phyloP scores from a whole-genome alignment of 2,329 filamentous ascomycete genomes.

The Verticillium dahliae region DNA sequence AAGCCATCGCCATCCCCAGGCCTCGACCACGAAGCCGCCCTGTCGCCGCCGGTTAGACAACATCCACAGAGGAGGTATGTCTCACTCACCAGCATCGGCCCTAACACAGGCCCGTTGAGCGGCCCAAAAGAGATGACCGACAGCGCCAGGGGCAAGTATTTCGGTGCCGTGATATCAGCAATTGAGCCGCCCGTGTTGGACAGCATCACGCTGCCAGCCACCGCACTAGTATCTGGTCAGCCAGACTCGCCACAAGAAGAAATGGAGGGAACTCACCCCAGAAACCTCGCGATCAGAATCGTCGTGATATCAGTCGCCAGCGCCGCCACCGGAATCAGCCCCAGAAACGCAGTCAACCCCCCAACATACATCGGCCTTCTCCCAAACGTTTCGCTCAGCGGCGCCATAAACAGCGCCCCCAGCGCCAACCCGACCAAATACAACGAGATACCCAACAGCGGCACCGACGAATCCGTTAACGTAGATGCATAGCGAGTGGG shows the following conservation, averaged over 20 bases:
- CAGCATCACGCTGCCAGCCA: conserved; percentile 57
- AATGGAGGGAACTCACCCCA: conserved; percentile 29
- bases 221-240: no score
- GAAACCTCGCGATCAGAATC: no score
- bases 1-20: conserved; percentile 57
- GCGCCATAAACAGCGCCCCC: conserved; percentile 54
- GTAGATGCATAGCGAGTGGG: no score
- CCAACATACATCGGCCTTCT: conserved; percentile 47
- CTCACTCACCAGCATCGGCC: conserved; percentile 16
- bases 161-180: conserved; percentile 52
- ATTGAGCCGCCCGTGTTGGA: conserved; percentile 57
- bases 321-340: conserved; percentile 27
- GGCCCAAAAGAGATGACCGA: conserved; percentile 57
- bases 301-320: no score
- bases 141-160: conserved; percentile 56
- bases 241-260: no score
- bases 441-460: conserved; percentile 54
- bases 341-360: conserved; percentile 44
- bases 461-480: conserved; percentile 37
- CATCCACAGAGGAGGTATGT: not conserved
- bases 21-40: conserved; percentile 51
- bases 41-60: not conserved
- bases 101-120: conserved; percentile 46
- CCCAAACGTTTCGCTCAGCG: conserved; percentile 48
- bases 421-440: conserved; percentile 55